Conservation (phyloP, 1,284 basidiomycete species). For the Cutaneotrichosporon cyanovorans region DNA sequence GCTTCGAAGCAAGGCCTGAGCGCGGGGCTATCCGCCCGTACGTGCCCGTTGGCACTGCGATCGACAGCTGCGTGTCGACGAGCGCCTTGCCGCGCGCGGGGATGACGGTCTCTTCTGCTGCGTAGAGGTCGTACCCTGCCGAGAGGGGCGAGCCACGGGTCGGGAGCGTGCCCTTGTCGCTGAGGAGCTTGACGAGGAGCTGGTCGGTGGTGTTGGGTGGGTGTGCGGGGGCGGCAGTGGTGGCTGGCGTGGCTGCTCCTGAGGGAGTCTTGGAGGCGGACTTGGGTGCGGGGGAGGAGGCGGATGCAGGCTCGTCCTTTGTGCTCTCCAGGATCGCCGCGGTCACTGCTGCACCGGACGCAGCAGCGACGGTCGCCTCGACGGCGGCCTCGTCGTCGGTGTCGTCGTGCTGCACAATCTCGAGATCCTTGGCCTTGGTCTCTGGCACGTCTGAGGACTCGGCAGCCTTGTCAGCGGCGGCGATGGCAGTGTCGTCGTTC, state of each 20-base stretch:
- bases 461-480: background rate
- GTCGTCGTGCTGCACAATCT: conserved; percentile 38
- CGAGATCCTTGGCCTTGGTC: conserved; percentile 26
- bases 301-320: background rate
- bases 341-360: background rate
- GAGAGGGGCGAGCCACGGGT: conserved; percentile 77
- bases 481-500: background rate
- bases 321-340: background rate
- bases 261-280: background rate
- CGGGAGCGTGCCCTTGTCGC: conserved; percentile 73
- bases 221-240: background rate
- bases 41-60: conserved; percentile 84
- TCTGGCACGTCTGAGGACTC: conserved; percentile 13
- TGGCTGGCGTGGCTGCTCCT: background rate
- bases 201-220: conserved; percentile 9
- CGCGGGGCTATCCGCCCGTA: conserved; percentile 95
- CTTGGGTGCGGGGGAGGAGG: background rate
- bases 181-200: conserved; percentile 77
- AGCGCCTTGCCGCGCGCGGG: conserved; percentile 82
- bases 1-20: conserved; percentile 92
- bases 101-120: conserved; percentile 68
- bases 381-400: conserved; percentile 20
- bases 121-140: conserved; percentile 92
- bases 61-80: conserved; percentile 79
- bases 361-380: background rate